A percentile compares a stretch with the other conserved stretches of the same genome.
Conservation (phyloP, 768 basidiomycete species). For the Tephrocybe sp. region DNA sequence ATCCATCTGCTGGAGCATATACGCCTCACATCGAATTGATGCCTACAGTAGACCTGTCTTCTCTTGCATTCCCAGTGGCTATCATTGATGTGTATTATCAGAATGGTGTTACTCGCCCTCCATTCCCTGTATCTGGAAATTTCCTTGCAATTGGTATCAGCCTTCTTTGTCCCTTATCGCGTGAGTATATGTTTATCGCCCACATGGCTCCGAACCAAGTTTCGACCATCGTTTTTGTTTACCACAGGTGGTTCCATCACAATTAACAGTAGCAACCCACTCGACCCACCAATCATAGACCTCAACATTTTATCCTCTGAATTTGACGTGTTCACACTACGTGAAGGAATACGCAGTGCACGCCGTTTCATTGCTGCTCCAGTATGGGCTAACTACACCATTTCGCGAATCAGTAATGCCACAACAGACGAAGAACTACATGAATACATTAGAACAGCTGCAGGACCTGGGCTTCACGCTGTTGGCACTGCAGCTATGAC, state of each 20-base stretch:
- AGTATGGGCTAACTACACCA: slow-evolving; percentile 5
- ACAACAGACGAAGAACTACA: slow-evolving; percentile 29
- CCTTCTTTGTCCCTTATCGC: not conserved
- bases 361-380: slow-evolving; percentile 14
- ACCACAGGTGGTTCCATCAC: slow-evolving; percentile 20
- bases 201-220: no score
- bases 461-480: slow-evolving; percentile 22
- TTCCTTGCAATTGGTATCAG: not conserved
- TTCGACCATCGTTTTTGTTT: no score
- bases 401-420: slow-evolving; percentile 8
- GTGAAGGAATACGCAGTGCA: slow-evolving; percentile 19
- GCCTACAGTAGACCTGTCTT: not conserved
- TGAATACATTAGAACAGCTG: slow-evolving; percentile 19
- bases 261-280: slow-evolving; percentile 36
- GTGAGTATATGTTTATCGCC: slow-evolving; percentile 12
- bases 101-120: slow-evolving; percentile 3
- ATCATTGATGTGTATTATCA: not conserved
- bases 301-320: slow-evolving; percentile 26
- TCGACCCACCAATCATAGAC: slow-evolving; percentile 39
- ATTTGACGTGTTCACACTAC: slow-evolving; percentile 22
- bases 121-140: not conserved
- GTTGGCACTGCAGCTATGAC: slow-evolving; percentile 24
- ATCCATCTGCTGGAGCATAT: not conserved
- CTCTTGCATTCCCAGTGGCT: not conserved
- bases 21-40: not conserved